Percentiles rank a stretch among this genome's conserved stretches.
Conservation (phyloP, 179 eudicot species). For the Silene noctiflora region DNA sequence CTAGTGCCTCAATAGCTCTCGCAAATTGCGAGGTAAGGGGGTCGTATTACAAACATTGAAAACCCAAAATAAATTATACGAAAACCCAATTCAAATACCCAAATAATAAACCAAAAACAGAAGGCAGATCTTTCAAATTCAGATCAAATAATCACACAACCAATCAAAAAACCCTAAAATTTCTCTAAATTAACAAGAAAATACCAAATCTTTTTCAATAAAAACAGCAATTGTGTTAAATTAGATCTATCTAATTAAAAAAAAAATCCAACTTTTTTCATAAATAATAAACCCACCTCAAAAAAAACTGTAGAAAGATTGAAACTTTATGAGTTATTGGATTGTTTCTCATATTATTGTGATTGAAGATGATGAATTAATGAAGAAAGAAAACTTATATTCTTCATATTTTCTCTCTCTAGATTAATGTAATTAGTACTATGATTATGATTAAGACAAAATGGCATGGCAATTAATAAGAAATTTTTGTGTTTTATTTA, state of each 20-base stretch:
- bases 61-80: constrained; percentile 14
- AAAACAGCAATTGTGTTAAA: constrained; percentile 15
- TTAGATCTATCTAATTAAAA: constrained; percentile 28
- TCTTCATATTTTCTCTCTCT: neutral
- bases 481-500: too few relatives aligned
- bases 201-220: constrained; percentile 4
- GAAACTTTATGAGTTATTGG: neutral
- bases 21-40: too few relatives aligned
- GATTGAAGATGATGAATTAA: neutral
- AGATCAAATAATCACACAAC: constrained; percentile 13
- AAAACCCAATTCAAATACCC: constrained; percentile 12
- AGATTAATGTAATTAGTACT: neutral
- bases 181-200: neutral
- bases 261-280: neutral
- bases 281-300: constrained; percentile 14
- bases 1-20: too few relatives aligned
- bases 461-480: neutral
- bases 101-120: constrained; percentile 17
- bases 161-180: neutral
- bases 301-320: neutral
- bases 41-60: neutral
- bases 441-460: neutral
- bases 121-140: constrained; percentile 26
- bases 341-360: neutral
- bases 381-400: neutral